phyloP scores from a whole-genome alignment of 225 moss, liverwort and hornwort species.

The Lunularia cruciata region DNA sequence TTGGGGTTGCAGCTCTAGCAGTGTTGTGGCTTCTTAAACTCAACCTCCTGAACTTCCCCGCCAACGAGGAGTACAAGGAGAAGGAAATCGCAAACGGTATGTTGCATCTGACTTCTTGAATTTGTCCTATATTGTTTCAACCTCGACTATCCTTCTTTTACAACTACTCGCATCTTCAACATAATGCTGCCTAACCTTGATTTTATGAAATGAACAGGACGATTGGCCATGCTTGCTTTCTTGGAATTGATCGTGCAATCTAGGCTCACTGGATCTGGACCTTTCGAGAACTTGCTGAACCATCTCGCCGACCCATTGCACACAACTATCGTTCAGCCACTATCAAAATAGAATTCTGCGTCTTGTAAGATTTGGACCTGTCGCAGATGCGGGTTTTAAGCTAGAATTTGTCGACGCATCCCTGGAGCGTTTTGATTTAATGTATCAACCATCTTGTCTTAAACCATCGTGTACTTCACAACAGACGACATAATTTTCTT shows the following conservation, averaged over 20 bases:
- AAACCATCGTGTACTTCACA: conserved; percentile 34
- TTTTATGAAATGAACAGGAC: conserved; percentile 27
- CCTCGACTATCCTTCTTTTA: not conserved
- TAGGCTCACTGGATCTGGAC: conserved; percentile 45
- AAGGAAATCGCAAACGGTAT: conserved; percentile 58
- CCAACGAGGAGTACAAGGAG: conserved; percentile 48
- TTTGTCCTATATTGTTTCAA: not conserved
- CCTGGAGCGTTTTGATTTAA: conserved; percentile 32
- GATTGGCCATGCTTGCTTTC: conserved; percentile 63
- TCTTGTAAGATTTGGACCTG: conserved; percentile 22
- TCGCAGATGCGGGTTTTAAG: conserved; percentile 21
- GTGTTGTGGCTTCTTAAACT: no score
- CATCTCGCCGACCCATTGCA: conserved; percentile 61
- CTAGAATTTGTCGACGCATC: conserved; percentile 47
- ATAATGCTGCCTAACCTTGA: not conserved
- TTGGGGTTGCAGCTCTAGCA: no score
- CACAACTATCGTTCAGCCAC: conserved; percentile 53
- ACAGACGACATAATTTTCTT: conserved; percentile 2
- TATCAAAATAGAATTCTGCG: conserved; percentile 16
- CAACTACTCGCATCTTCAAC: no score
- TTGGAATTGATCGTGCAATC: conserved; percentile 50
- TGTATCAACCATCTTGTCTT: conserved; percentile 34
- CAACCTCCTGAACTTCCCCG: conserved; percentile 58
- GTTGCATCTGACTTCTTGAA: not conserved
- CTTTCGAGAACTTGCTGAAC: conserved; percentile 42